phyloP scores from a whole-genome alignment of 164 flowering plant species.

The Macadamia tetraphylla region DNA sequence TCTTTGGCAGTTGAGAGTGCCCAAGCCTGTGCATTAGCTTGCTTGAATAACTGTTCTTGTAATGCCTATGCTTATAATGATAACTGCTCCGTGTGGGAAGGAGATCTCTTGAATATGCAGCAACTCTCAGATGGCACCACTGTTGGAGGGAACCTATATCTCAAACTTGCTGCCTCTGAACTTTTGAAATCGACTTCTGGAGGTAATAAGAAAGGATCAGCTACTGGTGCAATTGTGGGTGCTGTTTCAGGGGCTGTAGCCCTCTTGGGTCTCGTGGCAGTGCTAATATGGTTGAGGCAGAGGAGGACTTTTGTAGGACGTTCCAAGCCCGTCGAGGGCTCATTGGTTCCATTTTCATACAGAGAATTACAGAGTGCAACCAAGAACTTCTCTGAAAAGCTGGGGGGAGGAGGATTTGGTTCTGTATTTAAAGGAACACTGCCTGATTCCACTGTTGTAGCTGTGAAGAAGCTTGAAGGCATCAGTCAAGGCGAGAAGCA shows the following conservation, averaged over 20 bases:
- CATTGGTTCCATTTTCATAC: background rate
- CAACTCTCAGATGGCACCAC: background rate
- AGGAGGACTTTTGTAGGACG: background rate
- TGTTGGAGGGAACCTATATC: background rate
- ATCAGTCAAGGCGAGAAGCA: background rate
- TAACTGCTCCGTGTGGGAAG: constrained; percentile 14
- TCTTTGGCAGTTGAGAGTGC: background rate
- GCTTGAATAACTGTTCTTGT: constrained; percentile 19
- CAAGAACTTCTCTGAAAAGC: background rate
- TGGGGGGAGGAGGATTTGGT: constrained; percentile 4
- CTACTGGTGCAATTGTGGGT: background rate
- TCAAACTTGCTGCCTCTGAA: constrained; percentile 1
- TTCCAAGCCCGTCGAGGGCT: background rate
- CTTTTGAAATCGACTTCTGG: background rate
- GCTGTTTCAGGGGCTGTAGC: background rate
- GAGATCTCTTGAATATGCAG: constrained; percentile 2
- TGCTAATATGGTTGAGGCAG: background rate
- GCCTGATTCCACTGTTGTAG: background rate
- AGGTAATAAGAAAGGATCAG: background rate
- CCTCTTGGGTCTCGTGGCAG: background rate
- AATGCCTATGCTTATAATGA: constrained; percentile 14
- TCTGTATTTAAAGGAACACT: background rate
- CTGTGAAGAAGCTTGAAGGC: background rate
- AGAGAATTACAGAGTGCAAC: background rate
- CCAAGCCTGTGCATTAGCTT: constrained; percentile 13